Conservation (phyloP, 345 rosid species). For the Gossypioides kirkii region DNA sequence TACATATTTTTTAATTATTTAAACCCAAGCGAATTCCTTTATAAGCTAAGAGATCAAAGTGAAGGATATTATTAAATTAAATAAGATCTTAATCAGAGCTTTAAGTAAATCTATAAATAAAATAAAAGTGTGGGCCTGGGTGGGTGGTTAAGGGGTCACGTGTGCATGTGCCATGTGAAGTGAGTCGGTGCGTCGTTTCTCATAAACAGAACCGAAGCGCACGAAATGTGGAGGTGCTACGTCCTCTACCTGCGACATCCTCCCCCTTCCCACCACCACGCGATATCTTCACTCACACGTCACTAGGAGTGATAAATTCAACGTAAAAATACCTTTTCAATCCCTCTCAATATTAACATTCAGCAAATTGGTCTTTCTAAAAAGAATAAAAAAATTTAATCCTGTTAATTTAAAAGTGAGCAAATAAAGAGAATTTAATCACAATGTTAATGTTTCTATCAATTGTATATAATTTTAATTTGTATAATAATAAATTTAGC, state of each 20-base stretch:
- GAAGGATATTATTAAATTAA: not conserved
- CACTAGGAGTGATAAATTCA: not conserved
- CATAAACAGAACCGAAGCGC: slow-evolving; percentile 46
- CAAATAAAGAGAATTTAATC: no score
- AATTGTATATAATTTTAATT: no score
- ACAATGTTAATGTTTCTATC: no score
- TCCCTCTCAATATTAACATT: no score
- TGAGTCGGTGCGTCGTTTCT: slow-evolving; percentile 73
- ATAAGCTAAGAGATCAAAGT: not conserved
- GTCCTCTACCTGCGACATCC: no score
- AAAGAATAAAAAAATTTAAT: no score
- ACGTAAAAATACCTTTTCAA: not conserved
- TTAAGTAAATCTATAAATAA: not conserved
- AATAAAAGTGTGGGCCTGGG: not conserved
- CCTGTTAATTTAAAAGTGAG: no score
- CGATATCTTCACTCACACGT: not conserved
- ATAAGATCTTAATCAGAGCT: not conserved
- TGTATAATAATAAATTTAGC: no score
- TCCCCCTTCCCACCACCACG: slow-evolving; percentile 5
- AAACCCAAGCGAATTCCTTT: not conserved
- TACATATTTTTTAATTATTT: no score
- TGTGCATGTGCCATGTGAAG: slow-evolving; percentile 69
- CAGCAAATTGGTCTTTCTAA: no score
- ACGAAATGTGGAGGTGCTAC: slow-evolving; percentile 55
- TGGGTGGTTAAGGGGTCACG: slow-evolving; percentile 41